Evolutionary conservation across 108 stramenopile species (phyloP).

Genomic region (Phaeodactylum tricornutum): DNA sequence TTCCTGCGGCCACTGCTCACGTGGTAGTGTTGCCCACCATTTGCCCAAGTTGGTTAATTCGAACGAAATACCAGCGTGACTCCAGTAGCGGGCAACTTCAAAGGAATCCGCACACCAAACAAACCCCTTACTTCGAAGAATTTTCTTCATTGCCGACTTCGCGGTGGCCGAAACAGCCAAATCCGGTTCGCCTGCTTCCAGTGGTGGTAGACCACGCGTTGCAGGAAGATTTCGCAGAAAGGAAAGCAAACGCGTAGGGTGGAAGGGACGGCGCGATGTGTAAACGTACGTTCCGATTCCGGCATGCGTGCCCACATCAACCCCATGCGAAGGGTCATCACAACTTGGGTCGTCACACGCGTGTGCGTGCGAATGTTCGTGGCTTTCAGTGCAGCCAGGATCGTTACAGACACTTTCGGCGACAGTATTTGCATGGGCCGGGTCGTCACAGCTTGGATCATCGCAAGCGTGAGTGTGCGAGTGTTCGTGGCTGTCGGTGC

Average conservation of each 20-base stretch:
- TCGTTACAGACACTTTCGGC: too few species aligned
- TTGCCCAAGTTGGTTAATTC: conserved; percentile 77
- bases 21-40: conserved; percentile 80
- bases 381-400: neutral
- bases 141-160: conserved; percentile 13
- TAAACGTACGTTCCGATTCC: conserved; percentile 86
- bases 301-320: conserved; percentile 50
- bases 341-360: conserved; percentile 40
- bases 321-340: conserved; percentile 41
- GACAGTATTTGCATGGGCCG: conserved; percentile 30
- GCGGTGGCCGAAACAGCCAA: neutral
- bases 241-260: conserved; percentile 31
- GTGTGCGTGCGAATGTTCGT: neutral
- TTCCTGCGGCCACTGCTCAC: conserved; percentile 8
- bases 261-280: conserved; percentile 75
- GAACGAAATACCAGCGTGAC: conserved; percentile 89
- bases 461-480: conserved; percentile 39
- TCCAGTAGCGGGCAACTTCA: conserved; percentile 93
- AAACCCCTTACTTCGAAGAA: conserved; percentile 93
- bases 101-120: conserved; percentile 92
- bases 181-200: neutral
- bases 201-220: neutral
- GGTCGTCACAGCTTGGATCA: conserved; percentile 42
- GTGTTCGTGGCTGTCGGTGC: conserved; percentile 15
- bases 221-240: neutral